A percentile compares a stretch with the other conserved stretches of the same genome.
These are phyloP conservation scores for Nicotiana tabacum DNA, from an alignment of 257 asterid genomes.

Conservation along the genomic window DNA sequence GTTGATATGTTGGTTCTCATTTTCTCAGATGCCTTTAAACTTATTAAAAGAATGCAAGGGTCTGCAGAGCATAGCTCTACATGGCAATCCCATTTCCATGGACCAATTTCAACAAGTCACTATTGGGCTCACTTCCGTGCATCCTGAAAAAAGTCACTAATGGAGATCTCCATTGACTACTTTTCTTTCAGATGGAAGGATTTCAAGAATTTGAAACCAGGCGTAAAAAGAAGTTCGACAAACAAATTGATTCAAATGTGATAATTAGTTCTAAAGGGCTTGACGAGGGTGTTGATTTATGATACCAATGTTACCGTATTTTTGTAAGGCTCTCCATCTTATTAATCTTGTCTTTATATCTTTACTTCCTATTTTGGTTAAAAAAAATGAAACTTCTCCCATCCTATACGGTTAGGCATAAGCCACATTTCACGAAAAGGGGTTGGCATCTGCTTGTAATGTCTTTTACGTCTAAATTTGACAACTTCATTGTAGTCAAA, in stretches of 20 bases:
- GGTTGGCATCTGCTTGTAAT: background rate
- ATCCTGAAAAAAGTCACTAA: background rate
- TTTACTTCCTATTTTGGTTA: background rate
- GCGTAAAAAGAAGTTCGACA: slow-evolving; percentile 85
- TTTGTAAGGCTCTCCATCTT: background rate
- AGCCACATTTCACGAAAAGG: background rate
- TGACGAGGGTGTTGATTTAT: slow-evolving; percentile 87
- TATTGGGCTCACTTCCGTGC: background rate
- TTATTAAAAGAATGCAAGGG: slow-evolving; percentile 76
- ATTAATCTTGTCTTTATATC: background rate
- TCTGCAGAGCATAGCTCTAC: slow-evolving; percentile 80
- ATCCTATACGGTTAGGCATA: background rate
- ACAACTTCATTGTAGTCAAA: background rate
- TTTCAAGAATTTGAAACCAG: slow-evolving; percentile 79
- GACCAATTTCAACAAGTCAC: slow-evolving; percentile 68
- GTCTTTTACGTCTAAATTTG: background rate
- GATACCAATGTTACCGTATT: slow-evolving; percentile 8
- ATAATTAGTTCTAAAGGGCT: slow-evolving; percentile 92
- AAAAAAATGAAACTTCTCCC: background rate
- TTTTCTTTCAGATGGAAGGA: slow-evolving; percentile 68
- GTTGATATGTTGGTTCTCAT: slow-evolving; percentile 5
- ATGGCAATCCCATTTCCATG: slow-evolving; percentile 91
- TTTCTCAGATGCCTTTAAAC: slow-evolving; percentile 66
- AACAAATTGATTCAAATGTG: slow-evolving; percentile 87
- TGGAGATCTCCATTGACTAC: background rate